phyloP scores from a whole-genome alignment of 768 basidiomycete species.

The Lactarius hatsudake region DNA sequence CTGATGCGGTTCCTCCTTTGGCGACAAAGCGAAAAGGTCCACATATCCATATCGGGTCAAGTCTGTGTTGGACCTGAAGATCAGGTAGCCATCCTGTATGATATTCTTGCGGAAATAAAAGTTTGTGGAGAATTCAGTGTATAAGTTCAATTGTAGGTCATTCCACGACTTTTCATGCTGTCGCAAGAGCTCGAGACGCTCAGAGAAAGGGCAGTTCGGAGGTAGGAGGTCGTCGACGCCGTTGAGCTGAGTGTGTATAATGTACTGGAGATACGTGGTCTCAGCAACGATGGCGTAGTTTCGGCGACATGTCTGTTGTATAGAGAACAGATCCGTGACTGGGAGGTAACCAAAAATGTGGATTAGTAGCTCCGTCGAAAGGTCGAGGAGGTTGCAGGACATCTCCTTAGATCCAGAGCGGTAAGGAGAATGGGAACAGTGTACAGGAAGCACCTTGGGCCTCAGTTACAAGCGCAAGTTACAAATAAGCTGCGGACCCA shows the following conservation, averaged over 20 bases:
- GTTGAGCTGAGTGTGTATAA: conserved; percentile 4
- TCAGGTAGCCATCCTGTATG: conserved; percentile 14
- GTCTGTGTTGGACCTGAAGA: neutral
- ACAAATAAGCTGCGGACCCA: neutral
- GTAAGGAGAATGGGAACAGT: neutral
- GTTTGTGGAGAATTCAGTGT: neutral
- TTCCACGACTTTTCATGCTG: conserved; percentile 17
- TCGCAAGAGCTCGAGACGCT: conserved; percentile 15
- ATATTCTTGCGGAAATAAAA: neutral
- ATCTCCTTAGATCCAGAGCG: neutral
- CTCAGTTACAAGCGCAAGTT: neutral
- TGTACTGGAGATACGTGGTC: conserved; percentile 16
- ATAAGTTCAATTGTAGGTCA: conserved; percentile 1
- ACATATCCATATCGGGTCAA: conserved; percentile 1
- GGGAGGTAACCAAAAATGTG: conserved; percentile 14
- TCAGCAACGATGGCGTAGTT: conserved; percentile 1
- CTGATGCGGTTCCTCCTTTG: neutral
- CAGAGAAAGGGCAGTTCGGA: conserved; percentile 6
- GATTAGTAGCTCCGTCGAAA: conserved; percentile 19
- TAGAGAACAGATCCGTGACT: conserved; percentile 6
- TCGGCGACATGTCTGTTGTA: conserved; percentile 14
- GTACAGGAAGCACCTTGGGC: neutral
- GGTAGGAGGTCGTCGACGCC: conserved; percentile 17
- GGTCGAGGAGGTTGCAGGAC: neutral
- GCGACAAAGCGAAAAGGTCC: neutral